Evolutionary conservation across 352 stramenopile species (phyloP), one percentile per base, ranked within the genome.

Genomic region (Globisporangium emineosum): DNA sequence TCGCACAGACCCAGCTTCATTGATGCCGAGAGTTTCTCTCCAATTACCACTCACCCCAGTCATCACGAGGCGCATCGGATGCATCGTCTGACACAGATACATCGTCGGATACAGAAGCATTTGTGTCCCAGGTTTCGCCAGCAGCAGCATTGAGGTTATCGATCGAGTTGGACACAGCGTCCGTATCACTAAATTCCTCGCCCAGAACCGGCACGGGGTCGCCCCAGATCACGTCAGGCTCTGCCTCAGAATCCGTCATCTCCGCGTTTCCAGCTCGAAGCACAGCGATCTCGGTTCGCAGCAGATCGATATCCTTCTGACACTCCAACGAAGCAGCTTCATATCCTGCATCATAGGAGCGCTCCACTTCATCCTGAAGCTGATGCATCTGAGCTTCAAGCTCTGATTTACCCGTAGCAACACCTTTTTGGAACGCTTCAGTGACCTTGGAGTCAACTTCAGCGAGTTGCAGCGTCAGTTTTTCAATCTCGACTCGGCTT

Each of bases 271-370:
- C 43, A 15, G 53, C 62, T 32, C 55, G 53, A 50, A 67, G 40
- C 5, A 62, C 37, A 0, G 54, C 8, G n/a, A 84, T 60, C 10
- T 81, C 71, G n/a, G 42, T 64, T 0, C 67, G 60, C 30, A 81
- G 52, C 2, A 69, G 32, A 9, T 60, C 60, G 49, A 83, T 67
- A 23, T 86, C 78, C 3, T 50, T 62, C 29, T 67, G 35, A n/a
- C 42, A 35, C 25, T 23, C 32, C 1, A 9, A 23, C 9, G 62
- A 43, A 19, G 62, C 54, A 19, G 62, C 62, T 47, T 62, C 43
- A 5, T 52, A 49, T 5, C 62, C 62, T 13, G 23, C 3, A 5
- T 57, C 30, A 10, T 62, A 67, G 5, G 53, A 52, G 0, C 45
- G 37, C n/a, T 57, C 53, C 10, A 52, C 23, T 29, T 37, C 47